Conservation (phyloP, 768 basidiomycete genomes). For the Dacryopinax primogenitus region DNA sequence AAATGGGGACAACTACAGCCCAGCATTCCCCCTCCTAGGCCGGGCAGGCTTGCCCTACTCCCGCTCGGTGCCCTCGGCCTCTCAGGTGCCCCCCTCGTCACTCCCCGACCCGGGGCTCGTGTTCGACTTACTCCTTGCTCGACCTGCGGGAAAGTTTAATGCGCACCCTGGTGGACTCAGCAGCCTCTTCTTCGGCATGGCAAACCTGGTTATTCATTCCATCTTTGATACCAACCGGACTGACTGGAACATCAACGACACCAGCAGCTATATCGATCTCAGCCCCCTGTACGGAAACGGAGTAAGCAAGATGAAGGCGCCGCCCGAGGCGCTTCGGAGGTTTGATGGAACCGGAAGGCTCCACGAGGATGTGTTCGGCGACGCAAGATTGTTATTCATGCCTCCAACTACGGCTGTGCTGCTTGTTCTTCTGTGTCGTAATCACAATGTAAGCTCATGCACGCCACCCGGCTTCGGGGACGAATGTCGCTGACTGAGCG, state of each 20-base stretch:
- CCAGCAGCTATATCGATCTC: slow-evolving; percentile 45
- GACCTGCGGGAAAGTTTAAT: slow-evolving; percentile 22
- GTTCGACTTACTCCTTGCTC: slow-evolving; percentile 31
- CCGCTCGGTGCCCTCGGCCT: slow-evolving; percentile 37
- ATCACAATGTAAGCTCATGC: slow-evolving; percentile 16
- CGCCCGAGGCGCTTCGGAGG: neutral
- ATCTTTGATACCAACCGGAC: slow-evolving; percentile 37
- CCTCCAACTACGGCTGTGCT: slow-evolving; percentile 59
- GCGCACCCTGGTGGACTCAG: slow-evolving; percentile 28
- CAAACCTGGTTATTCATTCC: slow-evolving; percentile 62
- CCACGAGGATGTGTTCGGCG: slow-evolving; percentile 59
- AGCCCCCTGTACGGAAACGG: slow-evolving; percentile 49
- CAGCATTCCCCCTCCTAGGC: slow-evolving; percentile 42
- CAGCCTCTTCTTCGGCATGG: slow-evolving; percentile 39
- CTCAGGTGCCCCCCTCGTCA: slow-evolving; percentile 30
- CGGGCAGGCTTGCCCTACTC: slow-evolving; percentile 51
- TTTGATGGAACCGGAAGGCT: slow-evolving; percentile 52
- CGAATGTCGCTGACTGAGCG: slow-evolving; percentile 12
- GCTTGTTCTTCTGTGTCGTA: slow-evolving; percentile 31
- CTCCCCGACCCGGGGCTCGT: slow-evolving; percentile 39
- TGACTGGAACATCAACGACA: slow-evolving; percentile 39
- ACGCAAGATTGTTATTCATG: slow-evolving; percentile 52
- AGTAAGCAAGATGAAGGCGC: slow-evolving; percentile 34
- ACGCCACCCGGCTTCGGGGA: slow-evolving; percentile 40
- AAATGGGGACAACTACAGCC: slow-evolving; percentile 51